Conservation (phyloP, 2,329 filamentous ascomycete species). For the Paecilomyces dactylethromorphus region DNA sequence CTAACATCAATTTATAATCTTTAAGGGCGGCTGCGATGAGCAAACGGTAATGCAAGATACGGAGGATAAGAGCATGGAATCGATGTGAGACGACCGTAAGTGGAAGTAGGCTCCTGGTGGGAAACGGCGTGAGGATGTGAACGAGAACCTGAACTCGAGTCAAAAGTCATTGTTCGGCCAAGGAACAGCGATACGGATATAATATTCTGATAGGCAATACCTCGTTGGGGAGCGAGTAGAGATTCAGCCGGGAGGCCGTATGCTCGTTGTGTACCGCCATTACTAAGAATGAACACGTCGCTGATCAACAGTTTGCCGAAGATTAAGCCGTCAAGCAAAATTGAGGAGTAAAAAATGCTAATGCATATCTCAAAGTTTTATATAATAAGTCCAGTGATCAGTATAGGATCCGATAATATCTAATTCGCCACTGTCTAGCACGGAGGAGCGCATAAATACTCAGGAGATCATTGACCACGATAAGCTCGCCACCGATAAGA, state of each 20-base stretch:
- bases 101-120: conserved; percentile 48
- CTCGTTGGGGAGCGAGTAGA: not conserved
- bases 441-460: not conserved
- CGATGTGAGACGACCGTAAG: conserved; percentile 55
- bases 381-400: not conserved
- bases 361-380: not conserved
- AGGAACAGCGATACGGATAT: not conserved
- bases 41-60: conserved; percentile 60
- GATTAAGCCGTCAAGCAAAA: not conserved
- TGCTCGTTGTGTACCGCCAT: not conserved
- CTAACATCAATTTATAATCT: conserved; percentile 64
- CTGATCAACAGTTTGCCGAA: not conserved
- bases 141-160: conserved; percentile 42
- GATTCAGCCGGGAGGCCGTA: not conserved
- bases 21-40: conserved; percentile 51
- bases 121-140: conserved; percentile 43
- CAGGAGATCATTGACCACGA: not conserved
- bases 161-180: not conserved
- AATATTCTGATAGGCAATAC: not conserved
- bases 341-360: not conserved
- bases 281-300: not conserved
- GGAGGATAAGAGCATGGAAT: conserved; percentile 57
- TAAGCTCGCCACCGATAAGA: not conserved
- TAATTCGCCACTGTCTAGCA: not conserved
- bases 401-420: not conserved